A percentile compares a stretch with the other conserved stretches of the same genome.
Conservation (phyloP, 169 alveolate genomes). For the Eimeria maxima region DNA sequence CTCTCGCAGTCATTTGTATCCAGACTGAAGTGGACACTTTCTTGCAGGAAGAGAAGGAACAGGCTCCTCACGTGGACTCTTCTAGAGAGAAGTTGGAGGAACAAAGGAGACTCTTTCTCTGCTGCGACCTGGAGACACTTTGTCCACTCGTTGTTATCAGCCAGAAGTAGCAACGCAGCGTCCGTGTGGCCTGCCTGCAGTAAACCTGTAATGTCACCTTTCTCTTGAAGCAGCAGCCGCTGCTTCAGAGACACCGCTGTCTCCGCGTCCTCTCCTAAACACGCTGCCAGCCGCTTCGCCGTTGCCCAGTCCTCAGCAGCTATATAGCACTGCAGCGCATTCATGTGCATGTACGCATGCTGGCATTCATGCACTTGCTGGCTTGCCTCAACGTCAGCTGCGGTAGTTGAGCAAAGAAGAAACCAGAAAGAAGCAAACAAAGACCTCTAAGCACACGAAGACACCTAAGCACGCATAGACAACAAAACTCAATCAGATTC, state of each 20-base stretch:
- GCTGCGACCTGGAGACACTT: not conserved
- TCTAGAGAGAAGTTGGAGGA: not conserved
- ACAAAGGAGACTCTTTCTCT: not conserved
- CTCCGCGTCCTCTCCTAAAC: conserved; percentile 8
- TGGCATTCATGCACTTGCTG: not conserved
- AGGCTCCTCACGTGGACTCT: conserved; percentile 9
- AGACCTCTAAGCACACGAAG: not conserved
- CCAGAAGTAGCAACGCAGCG: not conserved
- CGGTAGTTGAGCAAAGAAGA: not conserved
- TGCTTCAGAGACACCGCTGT: not conserved
- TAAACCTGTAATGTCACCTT: conserved; percentile 6
- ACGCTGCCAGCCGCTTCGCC: not conserved
- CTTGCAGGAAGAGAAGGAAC: not conserved
- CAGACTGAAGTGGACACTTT: too few relatives aligned
- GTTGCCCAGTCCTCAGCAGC: conserved; percentile 39
- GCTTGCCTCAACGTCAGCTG: not conserved
- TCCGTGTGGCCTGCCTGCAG: not conserved
- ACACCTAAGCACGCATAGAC: not conserved
- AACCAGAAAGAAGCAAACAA: not conserved
- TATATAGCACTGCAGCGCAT: conserved; percentile 11
- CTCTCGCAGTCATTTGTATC: too few relatives aligned
- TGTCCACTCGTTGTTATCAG: not conserved
- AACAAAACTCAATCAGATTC: not conserved
- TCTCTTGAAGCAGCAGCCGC: not conserved
- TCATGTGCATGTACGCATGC: too few relatives aligned